Conservation (phyloP, 805 yeast genomes). For the Cyberlindnera lachancei region DNA sequence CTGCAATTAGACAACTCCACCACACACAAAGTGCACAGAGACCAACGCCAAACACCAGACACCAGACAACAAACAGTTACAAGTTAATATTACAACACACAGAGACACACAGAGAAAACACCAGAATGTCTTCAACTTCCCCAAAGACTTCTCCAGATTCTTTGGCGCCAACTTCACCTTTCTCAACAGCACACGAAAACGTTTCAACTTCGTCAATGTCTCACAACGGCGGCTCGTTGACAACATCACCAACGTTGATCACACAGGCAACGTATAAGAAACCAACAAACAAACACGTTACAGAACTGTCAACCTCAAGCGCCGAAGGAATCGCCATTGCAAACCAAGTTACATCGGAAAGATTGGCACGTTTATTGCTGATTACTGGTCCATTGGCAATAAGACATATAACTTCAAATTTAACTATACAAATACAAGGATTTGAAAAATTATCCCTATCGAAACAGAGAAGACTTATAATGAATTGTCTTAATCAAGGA, state of each 20-base stretch:
- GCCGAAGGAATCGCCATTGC: conserved; percentile 89
- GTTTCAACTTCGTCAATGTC: conserved; percentile 13
- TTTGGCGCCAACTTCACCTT: conserved; percentile 21
- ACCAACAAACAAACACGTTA: conserved; percentile 21
- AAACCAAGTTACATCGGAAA: conserved; percentile 70
- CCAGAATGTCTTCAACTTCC: conserved; percentile 5
- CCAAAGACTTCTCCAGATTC: conserved; percentile 18
- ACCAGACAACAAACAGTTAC: too few relatives aligned
- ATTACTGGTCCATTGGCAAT: conserved; percentile 85
- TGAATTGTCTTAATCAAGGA: conserved; percentile 78
- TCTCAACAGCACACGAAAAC: conserved; percentile 14
- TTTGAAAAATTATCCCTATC: conserved; percentile 76
- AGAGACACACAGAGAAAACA: too few relatives aligned
- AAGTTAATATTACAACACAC: too few relatives aligned
- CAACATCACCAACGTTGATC: conserved; percentile 19
- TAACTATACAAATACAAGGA: conserved; percentile 66
- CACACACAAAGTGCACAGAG: too few relatives aligned
- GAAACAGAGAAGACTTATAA: conserved; percentile 83
- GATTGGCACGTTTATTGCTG: conserved; percentile 60
- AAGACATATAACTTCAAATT: conserved; percentile 76
- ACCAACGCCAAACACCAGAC: too few relatives aligned
- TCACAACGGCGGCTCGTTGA: conserved; percentile 3
- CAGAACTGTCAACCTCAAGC: conserved; percentile 61
- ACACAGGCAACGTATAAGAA: conserved; percentile 22
- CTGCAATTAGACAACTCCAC: too few relatives aligned